Conservation (phyloP, 345 rosid species). For the Camelina laxa region DNA sequence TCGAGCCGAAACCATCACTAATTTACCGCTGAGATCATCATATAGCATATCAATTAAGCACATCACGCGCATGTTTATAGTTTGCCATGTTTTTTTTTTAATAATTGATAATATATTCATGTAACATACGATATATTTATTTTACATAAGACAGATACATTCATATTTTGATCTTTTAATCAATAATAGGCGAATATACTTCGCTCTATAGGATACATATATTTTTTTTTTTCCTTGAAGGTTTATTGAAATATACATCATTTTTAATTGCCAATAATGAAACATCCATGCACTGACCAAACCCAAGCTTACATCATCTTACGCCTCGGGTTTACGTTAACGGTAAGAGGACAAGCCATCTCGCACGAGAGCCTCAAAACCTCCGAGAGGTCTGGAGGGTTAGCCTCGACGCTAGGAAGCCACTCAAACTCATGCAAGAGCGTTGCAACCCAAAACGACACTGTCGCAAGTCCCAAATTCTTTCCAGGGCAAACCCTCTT, state of each 20-base stretch:
- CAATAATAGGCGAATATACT: conserved; percentile 24
- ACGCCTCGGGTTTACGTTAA: conserved; percentile 55
- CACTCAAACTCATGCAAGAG: conserved; percentile 74
- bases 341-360: conserved; percentile 77
- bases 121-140: conserved; percentile 13
- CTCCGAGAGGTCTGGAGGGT: conserved; percentile 64
- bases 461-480: conserved; percentile 68
- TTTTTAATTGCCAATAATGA: not conserved
- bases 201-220: conserved; percentile 31
- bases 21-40: not conserved
- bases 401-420: conserved; percentile 46
- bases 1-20: not conserved
- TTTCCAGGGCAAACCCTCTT: conserved; percentile 85
- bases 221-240: not conserved
- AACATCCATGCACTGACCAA: conserved; percentile 33
- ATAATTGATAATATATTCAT: not conserved
- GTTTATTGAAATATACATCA: conserved; percentile 19
- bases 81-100: no score
- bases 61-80: not conserved
- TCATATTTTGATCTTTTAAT: not conserved
- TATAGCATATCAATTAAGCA: not conserved
- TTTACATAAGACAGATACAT: conserved; percentile 23
- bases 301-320: conserved; percentile 21
- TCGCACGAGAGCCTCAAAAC: conserved; percentile 74
- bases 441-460: conserved; percentile 69